Evolutionary conservation across 2,329 filamentous ascomycete genomes (phyloP).

Genomic region (Scedosporium minutisporum): DNA sequence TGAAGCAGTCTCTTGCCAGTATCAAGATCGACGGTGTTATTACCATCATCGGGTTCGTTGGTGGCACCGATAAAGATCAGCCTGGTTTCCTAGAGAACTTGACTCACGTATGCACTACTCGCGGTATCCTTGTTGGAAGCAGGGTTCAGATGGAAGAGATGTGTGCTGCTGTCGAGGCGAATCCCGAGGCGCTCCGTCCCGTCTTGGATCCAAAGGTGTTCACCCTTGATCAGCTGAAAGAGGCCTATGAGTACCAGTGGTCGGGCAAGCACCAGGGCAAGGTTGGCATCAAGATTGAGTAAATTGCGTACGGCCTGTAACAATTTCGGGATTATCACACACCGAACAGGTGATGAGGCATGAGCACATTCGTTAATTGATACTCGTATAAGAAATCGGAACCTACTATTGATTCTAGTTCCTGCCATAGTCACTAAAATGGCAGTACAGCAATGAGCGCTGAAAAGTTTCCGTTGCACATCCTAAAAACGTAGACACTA

Average conservation of each 20-base stretch:
- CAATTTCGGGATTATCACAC: too few relatives aligned
- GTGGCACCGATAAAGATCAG: conserved; percentile 17
- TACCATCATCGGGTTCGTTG: conserved; percentile 28
- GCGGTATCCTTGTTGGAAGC: conserved; percentile 37
- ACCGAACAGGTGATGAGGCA: too few relatives aligned
- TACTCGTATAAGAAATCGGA: too few relatives aligned
- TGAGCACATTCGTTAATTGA: too few relatives aligned
- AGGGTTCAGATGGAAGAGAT: conserved; percentile 41
- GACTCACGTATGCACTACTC: conserved; percentile 25
- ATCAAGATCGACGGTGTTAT: conserved; percentile 37
- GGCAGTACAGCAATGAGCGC: too few relatives aligned
- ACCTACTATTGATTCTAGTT: too few relatives aligned
- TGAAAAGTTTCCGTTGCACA: too few relatives aligned
- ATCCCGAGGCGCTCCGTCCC: conserved; percentile 31
- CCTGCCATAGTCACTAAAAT: too few relatives aligned
- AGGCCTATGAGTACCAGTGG: conserved; percentile 32
- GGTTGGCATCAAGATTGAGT: conserved; percentile 23
- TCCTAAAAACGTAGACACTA: too few relatives aligned
- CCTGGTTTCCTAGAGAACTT: conserved; percentile 25
- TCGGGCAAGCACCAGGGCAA: conserved; percentile 29
- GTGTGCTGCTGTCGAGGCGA: conserved; percentile 37
- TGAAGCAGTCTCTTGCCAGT: conserved; percentile 33
- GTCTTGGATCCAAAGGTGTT: conserved; percentile 37
- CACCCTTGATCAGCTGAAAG: conserved; percentile 31
- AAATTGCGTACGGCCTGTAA: not conserved